Evolutionary conservation across 2,329 filamentous ascomycete genomes (phyloP).

Genomic region (Colletotrichum limetticola): DNA sequence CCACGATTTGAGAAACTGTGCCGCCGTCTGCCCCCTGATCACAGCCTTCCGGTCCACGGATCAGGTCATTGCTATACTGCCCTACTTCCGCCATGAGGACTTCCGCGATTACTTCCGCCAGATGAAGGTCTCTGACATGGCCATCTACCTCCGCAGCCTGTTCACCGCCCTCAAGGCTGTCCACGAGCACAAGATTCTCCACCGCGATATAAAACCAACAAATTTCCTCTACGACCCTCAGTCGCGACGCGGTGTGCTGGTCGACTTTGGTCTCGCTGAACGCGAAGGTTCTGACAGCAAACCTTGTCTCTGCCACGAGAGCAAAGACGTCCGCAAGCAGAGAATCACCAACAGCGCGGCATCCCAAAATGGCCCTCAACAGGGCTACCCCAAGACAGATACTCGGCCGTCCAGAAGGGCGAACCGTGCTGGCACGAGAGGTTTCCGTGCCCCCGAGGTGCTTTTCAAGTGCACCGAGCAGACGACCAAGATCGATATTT

Average conservation of each 20-base stretch:
- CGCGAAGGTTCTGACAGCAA: constrained; percentile 80
- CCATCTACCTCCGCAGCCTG: constrained; percentile 87
- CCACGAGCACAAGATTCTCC: constrained; percentile 85
- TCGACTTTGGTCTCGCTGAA: constrained; percentile 99
- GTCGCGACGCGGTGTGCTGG: constrained; percentile 85
- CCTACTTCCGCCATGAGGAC: constrained; percentile 95
- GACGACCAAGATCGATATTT: constrained; percentile 93
- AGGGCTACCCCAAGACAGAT: constrained; percentile 89
- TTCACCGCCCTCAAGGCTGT: constrained; percentile 88
- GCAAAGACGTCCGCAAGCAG: constrained; percentile 69
- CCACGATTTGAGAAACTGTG: constrained; percentile 84
- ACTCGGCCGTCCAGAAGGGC: constrained; percentile 87
- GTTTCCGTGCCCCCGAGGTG: constrained; percentile 96
- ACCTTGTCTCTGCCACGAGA: constrained; percentile 83
- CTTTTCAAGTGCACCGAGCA: constrained; percentile 97
- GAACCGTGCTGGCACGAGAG: constrained; percentile 93
- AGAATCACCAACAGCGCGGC: constrained; percentile 68
- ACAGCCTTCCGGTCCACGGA: constrained; percentile 96
- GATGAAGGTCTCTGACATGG: constrained; percentile 87
- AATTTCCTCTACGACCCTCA: constrained; percentile 94
- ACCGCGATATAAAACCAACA: constrained; percentile 96
- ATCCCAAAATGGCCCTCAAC: constrained; percentile 62
- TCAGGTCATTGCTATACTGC: constrained; percentile 93
- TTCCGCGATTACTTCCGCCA: constrained; percentile 95
- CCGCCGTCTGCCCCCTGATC: constrained; percentile 92